A percentile compares a stretch with the other conserved stretches of the same genome.
These are phyloP conservation scores for Cyberlindnera bimundalis DNA, from an alignment of 805 yeast species.

Conservation along the genomic window DNA sequence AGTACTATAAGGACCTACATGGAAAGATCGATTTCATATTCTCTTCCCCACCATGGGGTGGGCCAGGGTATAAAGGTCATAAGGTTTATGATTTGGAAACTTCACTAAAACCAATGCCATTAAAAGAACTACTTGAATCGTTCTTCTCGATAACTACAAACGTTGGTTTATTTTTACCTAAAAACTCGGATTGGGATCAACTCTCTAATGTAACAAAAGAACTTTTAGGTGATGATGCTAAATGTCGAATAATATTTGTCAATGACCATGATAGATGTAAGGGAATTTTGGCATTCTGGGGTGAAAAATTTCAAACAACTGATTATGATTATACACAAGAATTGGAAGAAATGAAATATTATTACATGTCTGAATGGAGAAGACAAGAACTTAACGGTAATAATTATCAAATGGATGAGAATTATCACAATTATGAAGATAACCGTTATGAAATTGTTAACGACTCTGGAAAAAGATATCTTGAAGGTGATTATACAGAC, in stretches of 20 bases:
- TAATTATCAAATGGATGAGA: no score
- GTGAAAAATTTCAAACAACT: slow-evolving; percentile 38
- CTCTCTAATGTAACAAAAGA: slow-evolving; percentile 43
- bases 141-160: slow-evolving; percentile 41
- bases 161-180: slow-evolving; percentile 61
- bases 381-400: background rate
- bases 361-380: slow-evolving; percentile 13
- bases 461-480: slow-evolving; percentile 3
- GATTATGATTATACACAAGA: slow-evolving; percentile 17
- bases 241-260: slow-evolving; percentile 45
- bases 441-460: slow-evolving; percentile 1
- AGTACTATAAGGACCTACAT: slow-evolving; percentile 5
- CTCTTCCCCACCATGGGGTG: slow-evolving; percentile 91
- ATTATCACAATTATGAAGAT: no score
- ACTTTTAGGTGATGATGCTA: slow-evolving; percentile 41
- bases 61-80: slow-evolving; percentile 51
- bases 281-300: slow-evolving; percentile 62
- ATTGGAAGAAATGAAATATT: slow-evolving; percentile 9
- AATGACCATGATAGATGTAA: slow-evolving; percentile 41
- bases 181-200: slow-evolving; percentile 53
- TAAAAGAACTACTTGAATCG: slow-evolving; percentile 43
- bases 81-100: slow-evolving; percentile 43
- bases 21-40: slow-evolving; percentile 50
- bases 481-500: slow-evolving; percentile 6
- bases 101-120: slow-evolving; percentile 43